Conservation (phyloP, 805 yeast species). For the Priceomyces castillae region DNA sequence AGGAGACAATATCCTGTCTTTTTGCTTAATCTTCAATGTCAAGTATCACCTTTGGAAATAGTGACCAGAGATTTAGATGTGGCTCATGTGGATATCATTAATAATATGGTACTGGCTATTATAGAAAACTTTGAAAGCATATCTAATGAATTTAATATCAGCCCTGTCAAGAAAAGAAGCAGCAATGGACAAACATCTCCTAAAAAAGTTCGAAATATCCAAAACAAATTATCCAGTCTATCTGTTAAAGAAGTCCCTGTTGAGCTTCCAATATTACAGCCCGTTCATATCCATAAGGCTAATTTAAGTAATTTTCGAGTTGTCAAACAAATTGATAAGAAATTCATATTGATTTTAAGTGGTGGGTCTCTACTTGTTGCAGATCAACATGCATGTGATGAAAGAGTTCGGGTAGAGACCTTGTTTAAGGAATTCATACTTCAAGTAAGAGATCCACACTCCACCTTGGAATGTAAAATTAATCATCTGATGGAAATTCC, state of each 20-base stretch:
- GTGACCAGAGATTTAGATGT: not conserved
- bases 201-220: not conserved
- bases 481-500: conserved; percentile 3
- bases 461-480: conserved; percentile 13
- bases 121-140: conserved; percentile 10
- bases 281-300: conserved; percentile 12
- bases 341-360: conserved; percentile 53
- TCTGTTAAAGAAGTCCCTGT: not conserved
- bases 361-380: conserved; percentile 37
- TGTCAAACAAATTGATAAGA: conserved; percentile 59
- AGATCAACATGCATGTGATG: conserved; percentile 89
- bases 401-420: conserved; percentile 61
- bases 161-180: not conserved
- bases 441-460: conserved; percentile 19
- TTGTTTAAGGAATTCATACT: conserved; percentile 38
- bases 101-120: conserved; percentile 28
- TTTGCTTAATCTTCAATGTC: conserved; percentile 30
- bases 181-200: conserved; percentile 1
- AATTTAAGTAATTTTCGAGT: conserved; percentile 25
- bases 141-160: not conserved
- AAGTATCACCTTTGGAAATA: conserved; percentile 6
- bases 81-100: conserved; percentile 14
- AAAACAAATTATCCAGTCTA: not conserved
- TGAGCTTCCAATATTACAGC: not conserved
- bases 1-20: conserved; percentile 32